Conservation (phyloP, 257 asterid genomes). For the Capsicum pubescens region DNA sequence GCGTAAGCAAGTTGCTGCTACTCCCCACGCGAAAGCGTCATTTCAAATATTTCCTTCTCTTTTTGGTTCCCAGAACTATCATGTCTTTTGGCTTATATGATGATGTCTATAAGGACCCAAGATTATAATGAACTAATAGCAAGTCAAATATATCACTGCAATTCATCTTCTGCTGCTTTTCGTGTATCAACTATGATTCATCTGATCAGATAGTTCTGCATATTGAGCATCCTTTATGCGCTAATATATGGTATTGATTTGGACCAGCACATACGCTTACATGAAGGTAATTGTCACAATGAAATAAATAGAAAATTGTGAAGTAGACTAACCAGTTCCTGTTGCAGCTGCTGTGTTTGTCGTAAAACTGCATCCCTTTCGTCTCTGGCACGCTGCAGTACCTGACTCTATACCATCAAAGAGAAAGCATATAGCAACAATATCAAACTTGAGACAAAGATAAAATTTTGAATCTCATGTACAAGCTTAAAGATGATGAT, state of each 20-base stretch:
- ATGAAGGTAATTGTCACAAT: not conserved
- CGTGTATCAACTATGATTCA: constrained; percentile 8
- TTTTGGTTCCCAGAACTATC: constrained; percentile 3
- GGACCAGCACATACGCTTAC: not conserved
- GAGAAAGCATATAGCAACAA: not conserved
- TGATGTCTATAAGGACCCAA: not conserved
- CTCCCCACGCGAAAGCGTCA: not conserved
- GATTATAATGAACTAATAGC: not conserved
- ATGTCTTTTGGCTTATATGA: not conserved
- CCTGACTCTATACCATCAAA: constrained; percentile 38
- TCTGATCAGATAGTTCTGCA: not conserved
- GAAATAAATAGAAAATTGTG: not conserved
- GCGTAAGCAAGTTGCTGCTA: not conserved
- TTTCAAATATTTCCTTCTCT: not conserved
- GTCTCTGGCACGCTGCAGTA: constrained; percentile 48
- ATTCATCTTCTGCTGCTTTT: constrained; percentile 2
- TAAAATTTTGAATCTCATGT: not conserved
- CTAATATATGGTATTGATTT: not conserved
- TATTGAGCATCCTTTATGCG: not conserved
- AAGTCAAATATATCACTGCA: not conserved
- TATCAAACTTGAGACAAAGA: constrained; percentile 19
- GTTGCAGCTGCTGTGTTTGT: constrained; percentile 54
- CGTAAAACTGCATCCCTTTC: constrained; percentile 51
- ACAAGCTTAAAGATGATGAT: not conserved
- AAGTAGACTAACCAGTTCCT: constrained; percentile 49